These are phyloP conservation scores for Corymbia maculata DNA, from an alignment of 345 rosid species.

Conservation along the genomic window DNA sequence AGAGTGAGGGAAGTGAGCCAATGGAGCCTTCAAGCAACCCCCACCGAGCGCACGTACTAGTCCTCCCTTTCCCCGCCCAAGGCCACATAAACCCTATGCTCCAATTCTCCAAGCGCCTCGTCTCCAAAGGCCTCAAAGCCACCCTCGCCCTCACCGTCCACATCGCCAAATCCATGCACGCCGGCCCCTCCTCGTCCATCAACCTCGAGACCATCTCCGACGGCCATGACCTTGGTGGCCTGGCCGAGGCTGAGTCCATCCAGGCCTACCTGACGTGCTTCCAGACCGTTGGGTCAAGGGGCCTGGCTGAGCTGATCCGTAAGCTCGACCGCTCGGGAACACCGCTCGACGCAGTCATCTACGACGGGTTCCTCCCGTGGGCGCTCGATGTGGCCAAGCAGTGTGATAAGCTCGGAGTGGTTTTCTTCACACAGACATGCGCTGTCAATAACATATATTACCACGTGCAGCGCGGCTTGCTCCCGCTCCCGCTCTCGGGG, in stretches of 20 bases:
- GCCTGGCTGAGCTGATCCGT: constrained; percentile 6
- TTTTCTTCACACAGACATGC: constrained; percentile 21
- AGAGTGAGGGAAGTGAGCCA: too few relatives aligned
- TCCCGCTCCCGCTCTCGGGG: constrained; percentile 4
- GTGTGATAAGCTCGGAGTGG: constrained; percentile 10
- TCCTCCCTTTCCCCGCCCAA: constrained; percentile 15
- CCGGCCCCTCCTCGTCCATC: neutral
- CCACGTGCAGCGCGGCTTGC: constrained; percentile 6
- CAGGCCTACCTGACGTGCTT: neutral
- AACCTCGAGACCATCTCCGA: constrained; percentile 24
- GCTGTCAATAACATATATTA: constrained; percentile 13
- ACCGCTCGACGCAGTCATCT: constrained; percentile 3
- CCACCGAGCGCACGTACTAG: constrained; percentile 7
- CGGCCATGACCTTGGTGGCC: constrained; percentile 10
- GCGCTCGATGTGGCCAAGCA: constrained; percentile 25
- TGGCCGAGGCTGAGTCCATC: neutral
- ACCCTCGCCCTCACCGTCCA: constrained; percentile 9
- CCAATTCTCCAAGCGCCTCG: constrained; percentile 24
- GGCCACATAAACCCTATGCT: constrained; percentile 33
- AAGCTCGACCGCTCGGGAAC: neutral
- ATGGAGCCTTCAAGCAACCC: neutral
- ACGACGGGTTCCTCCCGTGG: constrained; percentile 28
- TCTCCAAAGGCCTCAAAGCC: constrained; percentile 11
- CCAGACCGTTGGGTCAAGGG: constrained; percentile 2
- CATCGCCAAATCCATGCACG: neutral